These are phyloP conservation scores for Saccharomycopsis babjevae DNA, from an alignment of 805 yeast species.

Conservation along the genomic window DNA sequence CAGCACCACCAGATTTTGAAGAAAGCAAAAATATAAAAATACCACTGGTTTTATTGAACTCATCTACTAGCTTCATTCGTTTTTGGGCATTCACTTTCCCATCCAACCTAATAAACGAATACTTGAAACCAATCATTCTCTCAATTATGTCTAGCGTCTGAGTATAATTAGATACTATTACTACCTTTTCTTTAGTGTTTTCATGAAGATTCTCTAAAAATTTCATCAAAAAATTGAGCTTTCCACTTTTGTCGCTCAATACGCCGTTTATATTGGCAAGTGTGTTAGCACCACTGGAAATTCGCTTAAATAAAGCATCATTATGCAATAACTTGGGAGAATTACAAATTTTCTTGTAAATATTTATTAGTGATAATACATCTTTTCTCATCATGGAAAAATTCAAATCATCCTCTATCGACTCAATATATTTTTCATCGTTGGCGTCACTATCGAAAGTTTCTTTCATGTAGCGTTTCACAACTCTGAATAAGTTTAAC, in stretches of 20 bases:
- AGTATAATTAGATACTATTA: conserved; percentile 79
- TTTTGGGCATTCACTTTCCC: conserved; percentile 68
- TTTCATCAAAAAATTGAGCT: conserved; percentile 48
- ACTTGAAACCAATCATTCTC: conserved; percentile 15
- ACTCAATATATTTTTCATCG: conserved; percentile 11
- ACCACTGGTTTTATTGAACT: conserved; percentile 44
- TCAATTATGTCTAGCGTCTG: conserved; percentile 76
- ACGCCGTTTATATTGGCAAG: too few species aligned
- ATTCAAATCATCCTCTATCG: conserved; percentile 21
- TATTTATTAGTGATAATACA: conserved; percentile 59
- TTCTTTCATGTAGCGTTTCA: conserved; percentile 30
- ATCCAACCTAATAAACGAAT: conserved; percentile 50
- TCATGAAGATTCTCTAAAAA: conserved; percentile 40
- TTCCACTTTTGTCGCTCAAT: conserved; percentile 38
- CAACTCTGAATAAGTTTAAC: conserved; percentile 39
- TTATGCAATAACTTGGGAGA: conserved; percentile 55
- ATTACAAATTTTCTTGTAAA: conserved; percentile 73
- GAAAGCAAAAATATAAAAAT: conserved; percentile 64
- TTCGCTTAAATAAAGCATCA: conserved; percentile 34
- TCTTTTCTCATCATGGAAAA: conserved; percentile 25
- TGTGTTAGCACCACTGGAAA: conserved; percentile 17
- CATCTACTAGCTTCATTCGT: conserved; percentile 55
- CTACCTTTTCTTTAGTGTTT: conserved; percentile 58
- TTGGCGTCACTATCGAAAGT: conserved; percentile 24
- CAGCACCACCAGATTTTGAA: conserved; percentile 90